Evolutionary conservation across 352 stramenopile species (phyloP), one percentile per base, ranked within the genome.

Genomic region (Phytophthora idaei): DNA sequence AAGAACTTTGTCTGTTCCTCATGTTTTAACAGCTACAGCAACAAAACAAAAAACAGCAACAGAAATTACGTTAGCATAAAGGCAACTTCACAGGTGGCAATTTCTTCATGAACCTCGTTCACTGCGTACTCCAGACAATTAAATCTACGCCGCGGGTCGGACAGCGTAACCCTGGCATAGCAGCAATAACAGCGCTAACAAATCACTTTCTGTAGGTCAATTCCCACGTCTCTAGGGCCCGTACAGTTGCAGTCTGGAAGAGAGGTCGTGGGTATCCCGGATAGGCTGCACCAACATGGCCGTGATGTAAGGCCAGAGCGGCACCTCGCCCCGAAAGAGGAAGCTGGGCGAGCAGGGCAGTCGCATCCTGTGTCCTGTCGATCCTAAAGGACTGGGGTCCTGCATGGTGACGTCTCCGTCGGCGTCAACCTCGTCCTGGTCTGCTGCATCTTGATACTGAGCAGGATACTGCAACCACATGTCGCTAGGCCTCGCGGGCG

Each of bases 261-360:
- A 25, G 15, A 93, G 70, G 10, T 87, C 81, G 0, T 63, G 46
- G 1, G 71, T 53, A 28, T 74, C 71, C 2, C 21, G 56, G 37
- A 90, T 89, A 2, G 83, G 83, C 15, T 73, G 57, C 2, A 61
- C 61, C 39, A 94, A 31, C 25, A 79, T 77, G 7, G 74, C 73
- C 11, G 86, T 66, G 36, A 83, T 61, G 53, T 92, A 94, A 3
- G 86, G 86, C 86, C 86, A 94, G n/a, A 89, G 42, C 42, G 86
- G 86, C 44, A 94, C 77, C 34, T 73, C 31, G 3, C 71, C 54
- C 41, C 61, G 42, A 25, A 71, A 81, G 2, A 57, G 21, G 47
- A 72, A 78, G 17, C 31, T 36, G 25, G 74, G 71, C 10, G 83
- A 89, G 47, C 69, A 91, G 2, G 86, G 86, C 21, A 92, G 36